Percentiles rank a stretch among this genome's conserved stretches.
Conservation (phyloP, 257 asterid genomes). For the Paraleonurus japonicus region DNA sequence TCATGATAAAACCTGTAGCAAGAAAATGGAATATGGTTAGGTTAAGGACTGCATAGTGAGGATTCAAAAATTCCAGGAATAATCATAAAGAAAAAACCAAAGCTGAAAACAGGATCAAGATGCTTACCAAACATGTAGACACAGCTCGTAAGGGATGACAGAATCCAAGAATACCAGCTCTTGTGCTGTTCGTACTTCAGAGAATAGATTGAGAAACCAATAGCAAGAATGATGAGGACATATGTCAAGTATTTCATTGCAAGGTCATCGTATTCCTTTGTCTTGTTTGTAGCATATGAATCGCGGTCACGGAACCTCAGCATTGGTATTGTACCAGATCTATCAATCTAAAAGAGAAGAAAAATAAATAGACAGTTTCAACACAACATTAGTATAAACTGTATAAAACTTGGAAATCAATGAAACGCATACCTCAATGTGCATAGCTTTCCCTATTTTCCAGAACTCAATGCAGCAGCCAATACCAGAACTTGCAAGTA, state of each 20-base stretch:
- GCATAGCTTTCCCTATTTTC: constrained; percentile 99
- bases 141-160: constrained; percentile 92
- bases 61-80: constrained; percentile 1
- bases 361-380: constrained; percentile 4
- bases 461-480: constrained; percentile 99
- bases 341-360: constrained; percentile 61
- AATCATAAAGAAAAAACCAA: neutral
- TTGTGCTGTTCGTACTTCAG: constrained; percentile 88
- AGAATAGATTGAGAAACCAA: constrained; percentile 79
- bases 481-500: constrained; percentile 96
- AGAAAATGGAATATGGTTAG: neutral
- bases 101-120: constrained; percentile 24
- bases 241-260: constrained; percentile 98
- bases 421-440: constrained; percentile 66
- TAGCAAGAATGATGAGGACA: constrained; percentile 76
- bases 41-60: neutral
- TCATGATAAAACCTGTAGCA: constrained; percentile 89
- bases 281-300: constrained; percentile 89
- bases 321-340: constrained; percentile 90
- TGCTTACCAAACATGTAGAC: constrained; percentile 97
- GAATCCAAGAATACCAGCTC: constrained; percentile 99
- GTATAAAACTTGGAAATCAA: constrained; percentile 13
- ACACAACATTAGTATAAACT: neutral
- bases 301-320: constrained; percentile 94
- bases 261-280: constrained; percentile 95